phyloP scores from a whole-genome alignment of 805 yeast species.

The Grigorovia jiainica region DNA sequence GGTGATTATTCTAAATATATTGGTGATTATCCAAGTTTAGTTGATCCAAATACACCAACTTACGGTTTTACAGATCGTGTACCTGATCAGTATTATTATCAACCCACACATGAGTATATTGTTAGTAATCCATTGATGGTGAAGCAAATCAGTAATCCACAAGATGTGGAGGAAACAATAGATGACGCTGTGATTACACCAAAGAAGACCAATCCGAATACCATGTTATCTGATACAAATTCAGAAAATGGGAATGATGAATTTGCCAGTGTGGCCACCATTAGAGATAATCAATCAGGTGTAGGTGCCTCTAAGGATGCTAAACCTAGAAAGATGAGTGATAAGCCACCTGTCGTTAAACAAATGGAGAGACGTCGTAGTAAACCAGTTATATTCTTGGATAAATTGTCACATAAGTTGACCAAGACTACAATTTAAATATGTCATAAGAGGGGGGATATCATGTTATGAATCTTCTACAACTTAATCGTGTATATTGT shows the following conservation, averaged over 20 bases:
- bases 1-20: constrained; percentile 13
- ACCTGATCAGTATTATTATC: neutral
- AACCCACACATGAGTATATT: neutral
- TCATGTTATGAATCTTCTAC: neutral
- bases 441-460: neutral
- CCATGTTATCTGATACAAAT: constrained; percentile 1
- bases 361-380: neutral
- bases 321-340: neutral
- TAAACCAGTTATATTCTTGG: neutral
- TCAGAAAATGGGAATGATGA: neutral
- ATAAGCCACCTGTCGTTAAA: neutral
- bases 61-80: constrained; percentile 14
- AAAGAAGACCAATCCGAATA: neutral
- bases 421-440: neutral
- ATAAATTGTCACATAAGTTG: neutral
- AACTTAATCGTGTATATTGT: too few relatives aligned
- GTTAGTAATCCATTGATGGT: neutral
- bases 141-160: neutral
- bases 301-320: neutral
- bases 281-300: neutral
- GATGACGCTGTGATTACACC: neutral
- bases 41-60: constrained; percentile 21
- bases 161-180: neutral
- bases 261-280: neutral
- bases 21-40: constrained; percentile 22